Base-by-base conservation (phyloP, 768 basidiomycete species). In the Neoboletus subvelutipes region DNA sequence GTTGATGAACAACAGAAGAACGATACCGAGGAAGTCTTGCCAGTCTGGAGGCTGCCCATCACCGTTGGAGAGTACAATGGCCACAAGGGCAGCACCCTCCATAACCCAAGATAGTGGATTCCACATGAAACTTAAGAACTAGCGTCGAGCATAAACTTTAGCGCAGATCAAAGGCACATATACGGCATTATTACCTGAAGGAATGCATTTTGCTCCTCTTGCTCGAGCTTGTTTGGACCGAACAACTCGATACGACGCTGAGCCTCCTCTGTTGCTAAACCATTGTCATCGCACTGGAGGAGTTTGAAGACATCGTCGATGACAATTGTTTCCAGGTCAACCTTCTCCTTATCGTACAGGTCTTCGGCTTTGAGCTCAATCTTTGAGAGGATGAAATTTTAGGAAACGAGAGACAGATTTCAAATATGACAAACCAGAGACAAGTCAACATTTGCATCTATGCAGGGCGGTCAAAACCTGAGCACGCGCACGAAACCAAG, bases 31-130 rank as follows among this genome's bases (percentile, higher is more conserved):
- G 77, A 98, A 98, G 79, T 98, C 96, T 71, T 91, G 79, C 96
- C 96, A 98, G 70, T 98, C 95, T 20, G 96, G 96, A 29, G 95
- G 84, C 53, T 80, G 77, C 54, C 80, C 77, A 65, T 86, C 86
- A 75, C 96, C 96, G 75, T 98, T 98, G 54, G 96, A 97, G 31
- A 98, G 84, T 41, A 84, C 94, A 72, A 98, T 98, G 47, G 96
- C 95, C 63, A 94, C 93, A 31, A 94, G 80, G 9, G 92, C 91
- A 39, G 94, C 94, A 60, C 88, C 94, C 75, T 98, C 96, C 96
- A 98, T 98, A 75, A 98, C 96, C 96, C 96, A 98, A 34, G 96
- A 98, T 13, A 98, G 80, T 43, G 96, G 96, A 78, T 98, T 98
- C 96, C 96, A 98, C 96, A 98, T 98, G 83, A 98, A 98, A 71